Base-by-base conservation (phyloP, 495 filamentous ascomycete species). In the Neurospora sp. region DNA sequence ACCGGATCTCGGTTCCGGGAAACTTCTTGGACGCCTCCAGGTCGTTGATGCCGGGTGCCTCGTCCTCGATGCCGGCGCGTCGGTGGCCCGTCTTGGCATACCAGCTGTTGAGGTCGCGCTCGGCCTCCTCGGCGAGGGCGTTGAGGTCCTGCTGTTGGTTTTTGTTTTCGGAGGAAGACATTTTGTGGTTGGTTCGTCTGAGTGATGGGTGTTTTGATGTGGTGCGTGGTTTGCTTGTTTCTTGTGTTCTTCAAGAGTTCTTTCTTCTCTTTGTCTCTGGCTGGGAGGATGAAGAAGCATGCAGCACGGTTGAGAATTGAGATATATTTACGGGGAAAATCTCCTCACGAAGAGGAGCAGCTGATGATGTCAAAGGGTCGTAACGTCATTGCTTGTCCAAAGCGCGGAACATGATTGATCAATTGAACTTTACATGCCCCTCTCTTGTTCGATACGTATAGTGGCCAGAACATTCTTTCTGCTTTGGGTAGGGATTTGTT, bases 71-170 rank as follows among this genome's bases (percentile, higher is more conserved):
- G 2, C 69, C 73, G 4, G 77, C 68, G 4, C 70, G 71, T 46
- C 73, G 78, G 9, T 71, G 71, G 53, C 84, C 85, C 2, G 81
- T 81, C 70, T 87, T 86, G 53, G 82, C 72, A 39, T 79, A 76
- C 74, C 83, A 80, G 27, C 76, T 81, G 76, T 85, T 85, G 59
- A 87, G 80, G 73, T 86, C 85, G 35, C 74, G 79, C 78, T 87
- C 84, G 18, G 85, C 85, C 70, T 82, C 75, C 27, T 80, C 75
- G 74, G 85, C 83, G 69, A 87, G 81, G 46, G 79, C 70, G 20
- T 74, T 69, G 46, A 78, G 73, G 18, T 75, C 42, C n/a, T 71
- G 27, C 42, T 46, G 18, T 35, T 37, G 20, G 48, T 22, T 65
- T 7, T 18, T 65, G 53, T 65, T 35, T 27, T 35, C 1, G 53